phyloP scores from a whole-genome alignment of 2,329 filamentous ascomycete genomes.

The Botrytis sinoallii region DNA sequence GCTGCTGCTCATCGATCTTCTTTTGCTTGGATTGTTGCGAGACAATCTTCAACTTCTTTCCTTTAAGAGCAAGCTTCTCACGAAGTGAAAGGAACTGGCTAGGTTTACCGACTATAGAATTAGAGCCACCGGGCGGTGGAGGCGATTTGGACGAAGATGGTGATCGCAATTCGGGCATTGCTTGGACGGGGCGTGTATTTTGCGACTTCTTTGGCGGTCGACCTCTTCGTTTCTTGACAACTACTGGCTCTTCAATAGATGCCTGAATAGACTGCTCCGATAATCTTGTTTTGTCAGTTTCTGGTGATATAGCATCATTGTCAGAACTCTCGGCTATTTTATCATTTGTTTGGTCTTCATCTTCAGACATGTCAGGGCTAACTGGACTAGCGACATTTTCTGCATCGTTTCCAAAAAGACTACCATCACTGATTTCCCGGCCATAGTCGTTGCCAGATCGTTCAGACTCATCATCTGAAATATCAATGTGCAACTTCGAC shows the following conservation, averaged over 20 bases:
- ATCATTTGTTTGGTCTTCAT: neutral
- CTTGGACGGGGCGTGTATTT: neutral
- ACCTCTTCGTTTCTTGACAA: conserved; percentile 27
- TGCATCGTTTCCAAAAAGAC: conserved; percentile 7
- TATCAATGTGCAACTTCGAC: neutral
- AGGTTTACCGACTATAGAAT: neutral
- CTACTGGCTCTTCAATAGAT: conserved; percentile 10
- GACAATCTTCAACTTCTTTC: conserved; percentile 34
- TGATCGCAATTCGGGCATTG: conserved; percentile 5
- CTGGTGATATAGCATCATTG: neutral
- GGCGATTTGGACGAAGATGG: conserved; percentile 14
- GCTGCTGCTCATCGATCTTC: neutral
- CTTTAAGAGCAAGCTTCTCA: conserved; percentile 35
- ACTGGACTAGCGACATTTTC: neutral
- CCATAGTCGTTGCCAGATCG: neutral
- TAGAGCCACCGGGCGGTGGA: neutral
- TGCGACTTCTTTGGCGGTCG: conserved; percentile 30
- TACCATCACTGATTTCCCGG: conserved; percentile 11
- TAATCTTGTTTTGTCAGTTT: neutral
- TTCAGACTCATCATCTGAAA: neutral
- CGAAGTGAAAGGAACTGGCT: conserved; percentile 31
- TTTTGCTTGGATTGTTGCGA: conserved; percentile 18
- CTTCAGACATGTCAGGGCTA: neutral
- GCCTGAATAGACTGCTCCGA: neutral
- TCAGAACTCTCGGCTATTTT: neutral